phyloP scores from a whole-genome alignment of 2,329 filamentous ascomycete genomes.

The Epichloe festucae region DNA sequence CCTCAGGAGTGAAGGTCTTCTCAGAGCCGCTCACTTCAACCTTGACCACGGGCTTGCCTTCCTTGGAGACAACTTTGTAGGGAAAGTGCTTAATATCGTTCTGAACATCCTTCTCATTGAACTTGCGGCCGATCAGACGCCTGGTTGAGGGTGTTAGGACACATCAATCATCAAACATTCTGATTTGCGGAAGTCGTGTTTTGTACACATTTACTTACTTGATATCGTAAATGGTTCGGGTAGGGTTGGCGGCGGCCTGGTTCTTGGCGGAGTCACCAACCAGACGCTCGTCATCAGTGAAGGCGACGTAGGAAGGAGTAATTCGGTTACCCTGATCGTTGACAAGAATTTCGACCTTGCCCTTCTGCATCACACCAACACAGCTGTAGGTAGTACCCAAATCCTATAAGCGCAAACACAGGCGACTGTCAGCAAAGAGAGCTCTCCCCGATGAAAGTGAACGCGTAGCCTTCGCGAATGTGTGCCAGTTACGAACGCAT shows the following conservation, averaged over 20 bases:
- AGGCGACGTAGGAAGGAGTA: slow-evolving; percentile 88
- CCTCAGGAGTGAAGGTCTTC: slow-evolving; percentile 69
- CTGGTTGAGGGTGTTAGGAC: slow-evolving; percentile 25
- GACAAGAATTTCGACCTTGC: slow-evolving; percentile 88
- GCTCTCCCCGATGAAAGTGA: neutral
- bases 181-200: neutral
- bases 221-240: slow-evolving; percentile 65
- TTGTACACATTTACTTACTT: slow-evolving; percentile 46
- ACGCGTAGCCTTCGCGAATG: neutral
- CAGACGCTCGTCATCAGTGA: slow-evolving; percentile 91
- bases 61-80: slow-evolving; percentile 83
- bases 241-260: slow-evolving; percentile 72
- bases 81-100: slow-evolving; percentile 96
- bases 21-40: slow-evolving; percentile 52
- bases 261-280: slow-evolving; percentile 98
- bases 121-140: slow-evolving; percentile 78
- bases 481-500: neutral
- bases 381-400: slow-evolving; percentile 81
- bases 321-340: slow-evolving; percentile 97
- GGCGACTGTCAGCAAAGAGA: neutral
- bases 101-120: slow-evolving; percentile 74
- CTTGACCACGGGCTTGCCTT: slow-evolving; percentile 77
- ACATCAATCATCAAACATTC: neutral
- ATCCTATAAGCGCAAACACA: slow-evolving; percentile 33
- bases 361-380: slow-evolving; percentile 91